Percentiles rank a stretch among this genome's conserved stretches.
These are phyloP conservation scores for Maudiozyma barnettii DNA, from an alignment of 805 yeast species.

Conservation along the genomic window DNA sequence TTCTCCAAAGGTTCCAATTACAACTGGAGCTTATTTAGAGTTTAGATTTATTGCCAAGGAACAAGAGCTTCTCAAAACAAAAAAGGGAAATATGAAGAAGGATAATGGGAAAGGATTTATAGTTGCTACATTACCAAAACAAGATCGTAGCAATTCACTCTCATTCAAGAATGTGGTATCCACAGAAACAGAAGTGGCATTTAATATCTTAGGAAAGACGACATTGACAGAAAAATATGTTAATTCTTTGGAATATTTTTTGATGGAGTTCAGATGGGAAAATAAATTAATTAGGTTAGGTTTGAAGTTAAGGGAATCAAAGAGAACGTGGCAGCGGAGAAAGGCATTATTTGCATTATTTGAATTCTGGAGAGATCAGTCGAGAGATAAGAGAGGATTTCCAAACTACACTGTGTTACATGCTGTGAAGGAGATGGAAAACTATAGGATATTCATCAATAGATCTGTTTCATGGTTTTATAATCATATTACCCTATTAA, in stretches of 20 bases:
- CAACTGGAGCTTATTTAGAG: slow-evolving; percentile 25
- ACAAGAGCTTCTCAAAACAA: slow-evolving; percentile 14
- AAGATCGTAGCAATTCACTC: slow-evolving; percentile 25
- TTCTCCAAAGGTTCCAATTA: slow-evolving; percentile 21
- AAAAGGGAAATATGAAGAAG: slow-evolving; percentile 8
- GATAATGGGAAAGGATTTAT: neutral
- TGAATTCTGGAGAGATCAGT: slow-evolving; percentile 31
- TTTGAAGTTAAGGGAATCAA: slow-evolving; percentile 26
- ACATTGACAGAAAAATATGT: slow-evolving; percentile 28
- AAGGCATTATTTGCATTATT: slow-evolving; percentile 29
- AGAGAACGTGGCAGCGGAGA: slow-evolving; percentile 31
- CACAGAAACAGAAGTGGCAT: slow-evolving; percentile 22
- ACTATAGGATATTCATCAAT: slow-evolving; percentile 28
- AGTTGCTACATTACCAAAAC: slow-evolving; percentile 12
- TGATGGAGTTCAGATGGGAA: slow-evolving; percentile 31
- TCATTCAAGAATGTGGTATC: slow-evolving; percentile 22
- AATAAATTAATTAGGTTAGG: slow-evolving; percentile 27
- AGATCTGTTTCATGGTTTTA: slow-evolving; percentile 32
- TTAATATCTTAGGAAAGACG: slow-evolving; percentile 18
- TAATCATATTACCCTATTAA: slow-evolving; percentile 28
- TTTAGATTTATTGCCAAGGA: slow-evolving; percentile 26
- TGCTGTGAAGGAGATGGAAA: slow-evolving; percentile 31
- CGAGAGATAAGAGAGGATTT: slow-evolving; percentile 25
- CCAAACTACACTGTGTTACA: slow-evolving; percentile 24
- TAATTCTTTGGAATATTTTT: slow-evolving; percentile 27